Conservation (phyloP, 1,139 yeast species). For the Ogataea hybrid region DNA sequence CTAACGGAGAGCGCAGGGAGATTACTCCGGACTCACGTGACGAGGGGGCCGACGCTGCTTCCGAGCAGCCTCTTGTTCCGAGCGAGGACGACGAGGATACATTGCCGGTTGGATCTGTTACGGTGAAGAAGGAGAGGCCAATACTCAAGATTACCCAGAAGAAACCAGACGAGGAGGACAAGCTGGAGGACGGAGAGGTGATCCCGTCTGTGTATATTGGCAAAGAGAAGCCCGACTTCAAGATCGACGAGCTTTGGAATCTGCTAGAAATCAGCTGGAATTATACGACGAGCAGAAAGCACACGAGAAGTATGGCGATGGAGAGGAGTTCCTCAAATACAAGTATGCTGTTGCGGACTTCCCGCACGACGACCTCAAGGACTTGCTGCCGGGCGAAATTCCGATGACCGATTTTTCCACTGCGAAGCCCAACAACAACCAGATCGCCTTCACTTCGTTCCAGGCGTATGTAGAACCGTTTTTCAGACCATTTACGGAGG, state of each 20-base stretch:
- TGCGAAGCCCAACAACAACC: conserved; percentile 81
- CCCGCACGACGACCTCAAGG: conserved; percentile 75
- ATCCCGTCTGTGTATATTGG: conserved; percentile 29
- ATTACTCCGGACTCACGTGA: conserved; percentile 14
- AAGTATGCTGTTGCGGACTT: conserved; percentile 88
- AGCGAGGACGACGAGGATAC: conserved; percentile 20
- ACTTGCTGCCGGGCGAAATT: conserved; percentile 79
- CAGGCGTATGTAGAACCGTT: conserved; percentile 83
- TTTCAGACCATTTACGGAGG: conserved; percentile 73
- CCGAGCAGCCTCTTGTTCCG: conserved; percentile 13
- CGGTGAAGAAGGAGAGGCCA: conserved; percentile 4
- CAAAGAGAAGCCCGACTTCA: conserved; percentile 17
- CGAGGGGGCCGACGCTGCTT: conserved; percentile 12
- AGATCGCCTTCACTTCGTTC: conserved; percentile 89
- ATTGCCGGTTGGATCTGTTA: not conserved
- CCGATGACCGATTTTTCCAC: conserved; percentile 87
- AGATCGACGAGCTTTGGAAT: conserved; percentile 21
- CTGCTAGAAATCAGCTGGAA: conserved; percentile 20
- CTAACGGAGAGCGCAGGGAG: conserved; percentile 22
- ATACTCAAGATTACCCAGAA: not conserved
- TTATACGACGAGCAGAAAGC: conserved; percentile 25
- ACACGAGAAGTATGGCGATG: conserved; percentile 32
- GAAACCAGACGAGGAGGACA: not conserved
- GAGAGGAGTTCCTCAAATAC: conserved; percentile 59
- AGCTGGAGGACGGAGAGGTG: conserved; percentile 7